Evolutionary conservation across 2,329 filamentous ascomycete genomes (phyloP), one percentile per base, ranked within the genome.

Genomic region (Rutstroemia sp.): DNA sequence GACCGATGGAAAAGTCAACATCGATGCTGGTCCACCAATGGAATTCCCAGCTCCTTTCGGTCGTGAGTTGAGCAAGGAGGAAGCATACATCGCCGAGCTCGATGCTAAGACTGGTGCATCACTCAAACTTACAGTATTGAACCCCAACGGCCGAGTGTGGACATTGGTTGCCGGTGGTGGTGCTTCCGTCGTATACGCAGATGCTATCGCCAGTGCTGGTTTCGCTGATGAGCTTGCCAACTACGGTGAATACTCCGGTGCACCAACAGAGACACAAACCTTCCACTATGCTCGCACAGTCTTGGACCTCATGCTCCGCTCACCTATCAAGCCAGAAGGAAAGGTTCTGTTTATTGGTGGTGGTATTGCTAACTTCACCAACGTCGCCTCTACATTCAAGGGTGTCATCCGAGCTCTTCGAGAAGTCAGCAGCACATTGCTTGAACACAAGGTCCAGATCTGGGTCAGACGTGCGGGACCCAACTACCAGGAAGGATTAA

Each of bases 291-390:
- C 94, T 70, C 88, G 89, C 70, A 99, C 94, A 30, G 90, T 99
- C 63, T 82, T 99, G 62, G 94, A 99, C 74, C 85, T 99, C 63
- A 95, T 99, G 89, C 88, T 99, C 67, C 89, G 94, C 66, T 87
- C 92, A 56, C 92, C 94, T 58, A 75, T 84, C 71, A 80, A 83
- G 74, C 82, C 89, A 60, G 87, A 96, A 70, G 94, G 94, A 80
- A 99, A 97, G 84, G 90, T 99, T 54, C 87, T 99, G 64, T 99
- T 99, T 83, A 97, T 99, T 66, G 94, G 94, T 75, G 94, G 94
- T 79, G 94, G 94, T 83, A 99, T 99, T 82, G 94, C 94, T 82
- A 99, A 99, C 87, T 99, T 99, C 81, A 99, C 94, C 81, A 99
- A 97, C 78, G 94, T 99, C 55, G 94, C 94, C 60, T 94, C 88